phyloP scores from a whole-genome alignment of 305 asterid species.

The Rubia tinctorum region DNA sequence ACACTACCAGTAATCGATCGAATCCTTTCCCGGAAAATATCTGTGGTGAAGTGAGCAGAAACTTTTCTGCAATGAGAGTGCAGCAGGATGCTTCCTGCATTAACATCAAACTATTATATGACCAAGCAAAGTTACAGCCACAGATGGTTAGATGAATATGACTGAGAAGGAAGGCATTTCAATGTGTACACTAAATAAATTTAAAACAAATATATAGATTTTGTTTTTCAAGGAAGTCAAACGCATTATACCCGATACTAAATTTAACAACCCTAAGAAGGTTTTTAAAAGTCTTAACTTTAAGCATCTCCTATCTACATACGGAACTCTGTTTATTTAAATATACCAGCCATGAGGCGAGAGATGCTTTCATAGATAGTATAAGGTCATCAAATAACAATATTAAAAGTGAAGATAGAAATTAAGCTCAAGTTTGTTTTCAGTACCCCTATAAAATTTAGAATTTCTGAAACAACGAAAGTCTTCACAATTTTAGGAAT shows the following conservation, averaged over 20 bases:
- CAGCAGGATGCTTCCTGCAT: conserved; percentile 77
- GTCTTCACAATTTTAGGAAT: too few species aligned
- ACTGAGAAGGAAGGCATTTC: neutral
- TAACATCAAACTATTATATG: neutral
- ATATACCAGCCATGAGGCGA: neutral
- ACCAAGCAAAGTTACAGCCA: neutral
- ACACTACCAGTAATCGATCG: conserved; percentile 72
- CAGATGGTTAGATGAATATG: neutral
- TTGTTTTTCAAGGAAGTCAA: neutral
- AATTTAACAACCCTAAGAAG: neutral
- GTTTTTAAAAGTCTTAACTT: neutral
- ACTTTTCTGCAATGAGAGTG: conserved; percentile 61
- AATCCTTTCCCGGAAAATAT: conserved; percentile 73
- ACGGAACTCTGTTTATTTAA: neutral
- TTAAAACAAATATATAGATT: neutral
- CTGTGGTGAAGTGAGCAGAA: conserved; percentile 54
- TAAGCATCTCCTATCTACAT: neutral
- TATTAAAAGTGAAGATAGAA: too few species aligned
- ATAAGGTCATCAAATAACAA: too few species aligned
- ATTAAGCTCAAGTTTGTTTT: too few species aligned
- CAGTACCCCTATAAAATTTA: too few species aligned
- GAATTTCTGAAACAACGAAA: too few species aligned
- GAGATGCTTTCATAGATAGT: neutral
- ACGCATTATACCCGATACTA: neutral
- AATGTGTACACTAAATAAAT: neutral